A percentile compares a stretch with the other conserved stretches of the same genome.
Conservation (phyloP, 805 yeast species). For the Metschnikowia reukaufii region DNA sequence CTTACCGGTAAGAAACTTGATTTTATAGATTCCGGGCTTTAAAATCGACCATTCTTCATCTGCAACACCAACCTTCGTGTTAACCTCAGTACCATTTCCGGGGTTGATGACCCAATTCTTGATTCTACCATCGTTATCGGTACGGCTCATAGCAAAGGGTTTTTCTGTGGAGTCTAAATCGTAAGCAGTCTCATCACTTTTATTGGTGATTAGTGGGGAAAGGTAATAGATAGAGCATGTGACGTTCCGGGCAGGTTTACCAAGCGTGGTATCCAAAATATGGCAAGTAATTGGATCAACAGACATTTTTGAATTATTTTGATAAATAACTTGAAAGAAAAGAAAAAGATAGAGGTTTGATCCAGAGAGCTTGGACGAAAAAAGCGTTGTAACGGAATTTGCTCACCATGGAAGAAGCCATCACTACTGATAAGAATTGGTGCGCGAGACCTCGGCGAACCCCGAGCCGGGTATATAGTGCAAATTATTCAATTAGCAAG, state of each 20-base stretch:
- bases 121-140: conserved; percentile 82
- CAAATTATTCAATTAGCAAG: too few species aligned
- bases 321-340: too few species aligned
- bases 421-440: background rate
- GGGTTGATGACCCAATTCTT: conserved; percentile 61
- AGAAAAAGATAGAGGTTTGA: background rate
- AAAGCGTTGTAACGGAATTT: too few species aligned
- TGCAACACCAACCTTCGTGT: conserved; percentile 30
- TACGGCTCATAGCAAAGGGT: conserved; percentile 66
- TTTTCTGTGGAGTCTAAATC: conserved; percentile 20
- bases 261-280: conserved; percentile 78
- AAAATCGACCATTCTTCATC: conserved; percentile 46
- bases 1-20: conserved; percentile 72
- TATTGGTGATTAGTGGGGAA: conserved; percentile 24
- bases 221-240: conserved; percentile 57
- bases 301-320: conserved; percentile 19
- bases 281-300: conserved; percentile 81
- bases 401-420: too few species aligned
- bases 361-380: too few species aligned
- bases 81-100: conserved; percentile 13
- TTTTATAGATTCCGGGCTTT: conserved; percentile 66
- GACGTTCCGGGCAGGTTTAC: conserved; percentile 81
- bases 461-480: too few species aligned
- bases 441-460: background rate
- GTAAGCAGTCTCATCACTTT: conserved; percentile 29